Percentiles rank a stretch among this genome's conserved stretches.
Conservation (phyloP, 352 stramenopile genomes). For the Blastocystis sp. region DNA sequence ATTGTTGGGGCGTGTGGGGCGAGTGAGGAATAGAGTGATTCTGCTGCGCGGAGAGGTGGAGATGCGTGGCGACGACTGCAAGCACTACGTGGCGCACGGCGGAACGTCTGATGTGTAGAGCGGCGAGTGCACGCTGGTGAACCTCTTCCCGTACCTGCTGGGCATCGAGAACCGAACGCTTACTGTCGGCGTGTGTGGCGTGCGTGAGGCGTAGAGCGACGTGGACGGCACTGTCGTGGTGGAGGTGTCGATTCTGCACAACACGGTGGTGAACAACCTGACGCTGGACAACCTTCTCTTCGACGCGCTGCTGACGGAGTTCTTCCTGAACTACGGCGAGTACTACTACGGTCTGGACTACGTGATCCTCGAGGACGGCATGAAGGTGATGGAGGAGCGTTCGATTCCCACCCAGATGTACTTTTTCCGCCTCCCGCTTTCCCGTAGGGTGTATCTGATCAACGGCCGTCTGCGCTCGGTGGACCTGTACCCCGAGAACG, state of each 20-base stretch:
- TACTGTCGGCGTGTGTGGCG: background rate
- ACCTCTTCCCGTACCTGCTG: constrained; percentile 47
- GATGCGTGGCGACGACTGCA: background rate
- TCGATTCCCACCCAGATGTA: constrained; percentile 31
- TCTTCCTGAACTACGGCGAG: constrained; percentile 33
- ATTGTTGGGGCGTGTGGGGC: background rate
- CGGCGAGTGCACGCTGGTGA: constrained; percentile 2
- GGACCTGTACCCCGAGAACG: background rate
- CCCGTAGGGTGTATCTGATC: constrained; percentile 19
- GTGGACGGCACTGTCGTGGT: constrained; percentile 27
- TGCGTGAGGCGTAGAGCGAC: constrained; percentile 24
- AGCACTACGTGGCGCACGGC: background rate
- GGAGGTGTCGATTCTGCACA: constrained; percentile 37
- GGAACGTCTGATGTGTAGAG: background rate
- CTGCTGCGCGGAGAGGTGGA: constrained; percentile 30
- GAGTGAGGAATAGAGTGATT: constrained; percentile 3
- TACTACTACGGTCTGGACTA: constrained; percentile 66
- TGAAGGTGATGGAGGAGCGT: constrained; percentile 24
- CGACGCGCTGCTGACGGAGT: constrained; percentile 8
- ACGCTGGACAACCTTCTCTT: constrained; percentile 32
- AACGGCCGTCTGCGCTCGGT: constrained; percentile 52
- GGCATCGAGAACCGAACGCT: constrained; percentile 15
- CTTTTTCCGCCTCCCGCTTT: background rate
- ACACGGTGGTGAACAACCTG: constrained; percentile 57
- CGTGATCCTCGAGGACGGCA: constrained; percentile 22